Base-by-base conservation (phyloP, 2,329 filamentous ascomycete species). In the Penicillium sp. region DNA sequence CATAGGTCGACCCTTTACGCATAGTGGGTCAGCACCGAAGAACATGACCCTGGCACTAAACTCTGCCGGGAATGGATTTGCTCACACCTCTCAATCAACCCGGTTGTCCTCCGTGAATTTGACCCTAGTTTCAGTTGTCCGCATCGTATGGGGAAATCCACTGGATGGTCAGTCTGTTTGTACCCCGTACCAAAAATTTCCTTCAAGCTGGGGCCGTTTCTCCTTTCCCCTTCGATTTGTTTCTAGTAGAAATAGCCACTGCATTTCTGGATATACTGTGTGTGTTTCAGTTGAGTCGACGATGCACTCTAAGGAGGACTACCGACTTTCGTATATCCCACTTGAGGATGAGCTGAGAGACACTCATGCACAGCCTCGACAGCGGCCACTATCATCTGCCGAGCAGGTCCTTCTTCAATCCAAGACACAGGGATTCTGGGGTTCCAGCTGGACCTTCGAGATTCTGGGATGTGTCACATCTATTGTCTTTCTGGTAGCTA, bases 401-500 rank as follows among this genome's bases (percentile, higher is more conserved):
- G 50, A 56, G 46, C 51, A 59, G 34, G 50, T 42, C 12, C 42
- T 58, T 7, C 34, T 62, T 29, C 54, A 55, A 26, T 51, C 53
- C 15, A 53, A 57, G 39, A 40, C 44, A 21, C 41, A 47, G 5
- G 42, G 46, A 15, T 57, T 54, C 46, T 58, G 49, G 60, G 56
- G 41, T n/a, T 43, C 36, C 23, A 58, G 54, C 29, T 65, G 63
- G 62, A 44, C 53, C 20, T 53, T 54, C 48, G 60, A 63, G 46
- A 56, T 64, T 9, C 23, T 62, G 18, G 55, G 59, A 32, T 60
- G 55, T 53, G 33, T 60, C 0, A 59, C 63, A 7, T 69, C 69
- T 17, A 62, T 72, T 2, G n/a, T 62, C 0, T 68, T 70, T 43
- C 66, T 76, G 45, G 61, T 46, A 5, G 62, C 61, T 3, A 75